Conservation (phyloP, 2,329 filamentous ascomycete species). For the Epichloe glyceriae region DNA sequence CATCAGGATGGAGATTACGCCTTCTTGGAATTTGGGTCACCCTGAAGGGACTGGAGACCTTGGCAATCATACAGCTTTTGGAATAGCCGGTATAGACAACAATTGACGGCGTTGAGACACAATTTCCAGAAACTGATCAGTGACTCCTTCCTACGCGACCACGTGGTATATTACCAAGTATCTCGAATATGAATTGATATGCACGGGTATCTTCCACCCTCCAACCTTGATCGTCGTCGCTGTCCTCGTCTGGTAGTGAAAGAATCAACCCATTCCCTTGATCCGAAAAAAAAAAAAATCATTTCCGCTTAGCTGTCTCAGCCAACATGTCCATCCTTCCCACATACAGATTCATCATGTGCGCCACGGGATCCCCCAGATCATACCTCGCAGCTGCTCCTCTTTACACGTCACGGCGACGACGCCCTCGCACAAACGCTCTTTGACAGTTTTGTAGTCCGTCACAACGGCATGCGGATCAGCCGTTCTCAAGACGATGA, state of each 20-base stretch:
- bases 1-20: neutral
- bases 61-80: neutral
- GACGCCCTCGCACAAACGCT: slow-evolving; percentile 44
- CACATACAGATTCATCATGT: slow-evolving; percentile 63
- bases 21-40: neutral
- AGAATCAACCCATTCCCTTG: too few species aligned
- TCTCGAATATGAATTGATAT: too few species aligned
- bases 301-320: slow-evolving; percentile 12
- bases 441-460: slow-evolving; percentile 34
- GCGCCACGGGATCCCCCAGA: slow-evolving; percentile 73
- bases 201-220: too few species aligned
- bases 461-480: slow-evolving; percentile 23
- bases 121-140: too few species aligned
- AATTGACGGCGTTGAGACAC: neutral
- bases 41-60: too few species aligned
- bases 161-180: too few species aligned
- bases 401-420: slow-evolving; percentile 58
- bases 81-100: slow-evolving; percentile 1
- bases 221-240: too few species aligned
- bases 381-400: slow-evolving; percentile 51
- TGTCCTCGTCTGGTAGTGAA: too few species aligned
- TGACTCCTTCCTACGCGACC: too few species aligned
- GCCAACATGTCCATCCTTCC: slow-evolving; percentile 59
- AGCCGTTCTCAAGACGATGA: slow-evolving; percentile 52
- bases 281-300: too few species aligned